phyloP scores from a whole-genome alignment of 352 stramenopile species.

The Blastocystis sp. region DNA sequence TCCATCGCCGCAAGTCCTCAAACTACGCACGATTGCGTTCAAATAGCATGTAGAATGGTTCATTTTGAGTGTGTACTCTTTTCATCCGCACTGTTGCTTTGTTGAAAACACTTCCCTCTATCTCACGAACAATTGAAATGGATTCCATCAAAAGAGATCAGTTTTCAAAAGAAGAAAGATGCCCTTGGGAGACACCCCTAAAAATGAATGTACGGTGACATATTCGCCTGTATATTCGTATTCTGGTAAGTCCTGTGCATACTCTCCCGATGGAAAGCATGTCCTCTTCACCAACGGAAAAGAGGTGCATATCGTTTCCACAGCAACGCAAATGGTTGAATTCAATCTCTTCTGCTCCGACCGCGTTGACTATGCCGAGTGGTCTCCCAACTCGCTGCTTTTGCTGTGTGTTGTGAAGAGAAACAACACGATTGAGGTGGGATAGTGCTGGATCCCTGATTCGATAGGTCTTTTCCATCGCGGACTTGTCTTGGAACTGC shows the following conservation, averaged over 20 bases:
- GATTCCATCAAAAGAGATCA: neutral
- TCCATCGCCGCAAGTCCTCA: neutral
- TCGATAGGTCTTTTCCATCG: conserved; percentile 41
- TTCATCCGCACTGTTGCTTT: neutral
- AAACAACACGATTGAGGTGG: conserved; percentile 49
- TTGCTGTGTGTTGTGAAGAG: conserved; percentile 48
- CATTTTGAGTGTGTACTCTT: neutral
- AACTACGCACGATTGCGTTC: conserved; percentile 8
- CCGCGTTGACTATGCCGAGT: conserved; percentile 65
- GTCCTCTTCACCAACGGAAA: conserved; percentile 60
- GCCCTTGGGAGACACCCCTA: neutral
- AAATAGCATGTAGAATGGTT: conserved; percentile 13
- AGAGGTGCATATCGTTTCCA: conserved; percentile 29
- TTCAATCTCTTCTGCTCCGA: conserved; percentile 63
- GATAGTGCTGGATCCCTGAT: neutral
- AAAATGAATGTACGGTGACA: neutral
- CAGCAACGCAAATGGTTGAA: neutral
- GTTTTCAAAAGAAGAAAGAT: neutral
- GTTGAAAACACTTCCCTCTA: neutral
- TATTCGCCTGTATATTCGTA: conserved; percentile 55
- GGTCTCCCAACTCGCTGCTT: conserved; percentile 39
- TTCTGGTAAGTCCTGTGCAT: conserved; percentile 53
- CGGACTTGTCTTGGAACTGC: conserved; percentile 52
- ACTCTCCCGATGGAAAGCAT: conserved; percentile 52
- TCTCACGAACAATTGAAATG: neutral